Base-by-base conservation (phyloP, 345 rosid genomes). In the Draba incana region DNA sequence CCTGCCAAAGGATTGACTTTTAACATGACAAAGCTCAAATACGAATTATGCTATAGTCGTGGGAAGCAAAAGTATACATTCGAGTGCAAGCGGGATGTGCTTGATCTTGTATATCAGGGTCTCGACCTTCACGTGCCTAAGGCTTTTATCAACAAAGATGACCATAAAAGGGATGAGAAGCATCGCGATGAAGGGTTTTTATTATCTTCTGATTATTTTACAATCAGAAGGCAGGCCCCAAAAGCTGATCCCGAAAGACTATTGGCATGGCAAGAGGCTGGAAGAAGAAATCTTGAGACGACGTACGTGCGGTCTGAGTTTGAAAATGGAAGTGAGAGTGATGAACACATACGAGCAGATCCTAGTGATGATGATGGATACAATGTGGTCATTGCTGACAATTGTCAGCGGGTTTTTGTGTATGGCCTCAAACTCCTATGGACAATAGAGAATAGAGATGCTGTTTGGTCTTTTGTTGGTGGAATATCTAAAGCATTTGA, bases 251-350 rank as follows among this genome's bases (percentile, higher is more conserved):
- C 96, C 53, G 85, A 82, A 54, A 88, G 92, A 65, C 72, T 94
- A 76, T 80, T 88, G 75, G 95, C 99, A 47, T 94, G 99, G 99
- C 99, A 89, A 86, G 98, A 86, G 84, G 92, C 93, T 86, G 98
- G 98, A 65, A 88, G 93, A 81, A 87, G 83, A 84, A 91, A 91
- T 80, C 81, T 80, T 78, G 98, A 91, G 87, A 85, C 86, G 95
- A 91, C 93, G 12, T 84, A 82, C 78, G 96, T 91, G 64, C 83
- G 98, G 76, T 94, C 99, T 41, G 99, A 89, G 79, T 91, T 91
- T 74, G 99, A 91, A 79, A 88, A 89, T 69, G 97, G 96, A 64
- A 91, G 98, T 75, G 99, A 91, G 78, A 89, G 97, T 81, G 98
- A 94, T 71, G 99, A 88, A 73, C 90, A 87, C 69, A 74, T 88